Evolutionary conservation across 1,139 yeast genomes (phyloP).

Genomic region (Hemisphaericaspora lyxosophila): DNA sequence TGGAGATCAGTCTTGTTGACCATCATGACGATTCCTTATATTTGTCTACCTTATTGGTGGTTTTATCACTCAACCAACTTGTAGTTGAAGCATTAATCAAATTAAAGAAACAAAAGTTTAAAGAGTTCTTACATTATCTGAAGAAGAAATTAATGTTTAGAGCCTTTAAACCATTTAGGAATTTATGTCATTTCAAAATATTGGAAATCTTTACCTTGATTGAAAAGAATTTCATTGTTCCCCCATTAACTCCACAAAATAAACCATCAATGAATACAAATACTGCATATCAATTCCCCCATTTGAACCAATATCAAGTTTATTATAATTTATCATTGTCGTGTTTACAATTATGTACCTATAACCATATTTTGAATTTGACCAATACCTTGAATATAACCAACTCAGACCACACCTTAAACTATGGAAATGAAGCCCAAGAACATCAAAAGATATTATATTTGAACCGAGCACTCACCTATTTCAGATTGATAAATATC

Average conservation of each 20-base stretch:
- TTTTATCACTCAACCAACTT: slow-evolving; percentile 30
- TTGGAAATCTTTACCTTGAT: slow-evolving; percentile 29
- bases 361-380: slow-evolving; percentile 32
- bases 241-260: slow-evolving; percentile 18
- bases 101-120: slow-evolving; percentile 26
- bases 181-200: slow-evolving; percentile 29
- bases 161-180: slow-evolving; percentile 26
- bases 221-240: slow-evolving; percentile 31
- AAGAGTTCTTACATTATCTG: slow-evolving; percentile 20
- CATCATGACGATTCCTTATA: slow-evolving; percentile 34
- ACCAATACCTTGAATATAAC: slow-evolving; percentile 16
- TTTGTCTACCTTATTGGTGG: slow-evolving; percentile 29
- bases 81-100: slow-evolving; percentile 35
- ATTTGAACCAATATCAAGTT: slow-evolving; percentile 27
- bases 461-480: slow-evolving; percentile 37
- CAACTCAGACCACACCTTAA: slow-evolving; percentile 4
- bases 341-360: slow-evolving; percentile 35
- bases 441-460: slow-evolving; percentile 37
- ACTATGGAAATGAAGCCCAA: slow-evolving; percentile 20
- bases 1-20: slow-evolving; percentile 22
- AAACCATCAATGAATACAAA: slow-evolving; percentile 12
- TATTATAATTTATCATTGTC: slow-evolving; percentile 37
- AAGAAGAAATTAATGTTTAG: slow-evolving; percentile 19
- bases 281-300: slow-evolving; percentile 10
- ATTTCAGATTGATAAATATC: slow-evolving; percentile 34